Evolutionary conservation across 306 rosid species (phyloP), one percentile per base, ranked within the genome.

Genomic region (Astragalus glycyphyllos): DNA sequence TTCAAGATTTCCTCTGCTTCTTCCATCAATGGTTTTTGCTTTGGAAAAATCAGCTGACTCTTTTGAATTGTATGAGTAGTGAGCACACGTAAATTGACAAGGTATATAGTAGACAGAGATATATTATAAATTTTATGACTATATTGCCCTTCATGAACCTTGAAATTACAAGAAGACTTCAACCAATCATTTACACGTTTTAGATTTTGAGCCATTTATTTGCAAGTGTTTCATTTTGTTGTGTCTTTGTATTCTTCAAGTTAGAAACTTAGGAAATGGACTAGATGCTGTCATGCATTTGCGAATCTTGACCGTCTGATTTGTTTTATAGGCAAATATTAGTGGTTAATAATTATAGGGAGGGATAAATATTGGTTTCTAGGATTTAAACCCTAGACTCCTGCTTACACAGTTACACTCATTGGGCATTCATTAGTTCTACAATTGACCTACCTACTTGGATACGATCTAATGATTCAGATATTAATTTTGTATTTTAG

Each of bases 1-100:
- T 87, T 69, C 72, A 90, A 35, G 29, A 87, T 42, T 68, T 76
- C 60, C 37, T 78, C 92, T 4, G 88, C 86, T 41, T 90, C 86
- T 41, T 93, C 90, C 98, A 93, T 93, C 4, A 76, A 56, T 65
- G 82, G 73, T 48, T 65, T 14, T 72, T 51, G 71, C 70, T 31
- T 50, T 35, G 70, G 71, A 67, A 68, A 60, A 71, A 41, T 70
- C 48, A 65, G 68, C 38, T 12, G 12, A 41, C 16, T 8, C 29
- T 57, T 68, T 47, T 46, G 61, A 78, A 78, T 44, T 75, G 56
- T 48, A 46, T 49, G 54, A 29, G 42, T 45, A 35, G 23, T 50
- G 54, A 20, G 40, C 49, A 47, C 37, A 59, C 62, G 35, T 14
- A 11, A 51, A 40, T 44, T 61, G 79, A 57, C 74, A 29, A 12